These are phyloP conservation scores for Trichosporon ovoides DNA, from an alignment of 1,284 basidiomycete species.

Conservation along the genomic window DNA sequence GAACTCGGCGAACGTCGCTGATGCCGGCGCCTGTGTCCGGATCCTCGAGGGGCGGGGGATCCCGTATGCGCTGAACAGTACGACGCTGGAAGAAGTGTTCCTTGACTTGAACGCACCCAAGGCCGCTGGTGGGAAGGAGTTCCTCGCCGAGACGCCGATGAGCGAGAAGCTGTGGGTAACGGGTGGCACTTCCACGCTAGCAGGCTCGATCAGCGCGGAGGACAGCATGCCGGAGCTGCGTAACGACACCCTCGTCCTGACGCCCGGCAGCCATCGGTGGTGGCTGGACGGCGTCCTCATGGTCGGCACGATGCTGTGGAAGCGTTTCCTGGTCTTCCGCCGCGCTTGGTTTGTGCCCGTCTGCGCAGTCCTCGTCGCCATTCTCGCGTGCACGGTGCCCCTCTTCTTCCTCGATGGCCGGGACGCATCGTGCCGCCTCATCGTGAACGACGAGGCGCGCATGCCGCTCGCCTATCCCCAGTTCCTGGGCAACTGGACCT, in stretches of 20 bases:
- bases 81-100: slow-evolving; percentile 75
- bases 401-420: slow-evolving; percentile 59
- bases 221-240: not conserved
- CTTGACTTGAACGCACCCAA: slow-evolving; percentile 55
- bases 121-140: no score
- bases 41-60: slow-evolving; percentile 42
- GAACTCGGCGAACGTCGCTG: slow-evolving; percentile 54
- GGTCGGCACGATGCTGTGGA: slow-evolving; percentile 61
- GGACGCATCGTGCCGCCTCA: slow-evolving; percentile 52
- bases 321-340: slow-evolving; percentile 61
- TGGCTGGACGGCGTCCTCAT: slow-evolving; percentile 2
- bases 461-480: slow-evolving; percentile 24
- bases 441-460: slow-evolving; percentile 11
- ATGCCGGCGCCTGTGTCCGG: slow-evolving; percentile 58
- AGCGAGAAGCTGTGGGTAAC: not conserved
- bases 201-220: not conserved
- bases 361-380: slow-evolving; percentile 59
- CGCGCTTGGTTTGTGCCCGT: slow-evolving; percentile 64
- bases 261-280: slow-evolving; percentile 9
- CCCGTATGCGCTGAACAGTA: slow-evolving; percentile 63
- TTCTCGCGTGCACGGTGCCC: slow-evolving; percentile 61
- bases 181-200: not conserved
- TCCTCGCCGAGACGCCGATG: not conserved
- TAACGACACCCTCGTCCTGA: not conserved
- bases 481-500: slow-evolving; percentile 12